These are phyloP conservation scores for Hibiscus trionum DNA, from an alignment of 345 rosid species.

Conservation along the genomic window DNA sequence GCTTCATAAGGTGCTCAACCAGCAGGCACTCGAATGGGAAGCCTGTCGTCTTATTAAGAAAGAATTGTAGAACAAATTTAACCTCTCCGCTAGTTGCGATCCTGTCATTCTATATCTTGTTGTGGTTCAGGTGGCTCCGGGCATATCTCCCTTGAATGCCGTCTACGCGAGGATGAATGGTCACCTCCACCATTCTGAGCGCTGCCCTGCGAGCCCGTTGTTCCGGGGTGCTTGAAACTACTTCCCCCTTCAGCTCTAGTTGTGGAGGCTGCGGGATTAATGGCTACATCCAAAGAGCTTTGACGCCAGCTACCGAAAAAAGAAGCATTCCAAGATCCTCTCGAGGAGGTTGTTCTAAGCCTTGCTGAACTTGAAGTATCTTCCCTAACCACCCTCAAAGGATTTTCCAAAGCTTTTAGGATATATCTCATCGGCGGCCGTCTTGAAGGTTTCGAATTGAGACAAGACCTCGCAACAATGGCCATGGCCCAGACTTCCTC, in stretches of 20 bases:
- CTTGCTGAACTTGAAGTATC: constrained; percentile 62
- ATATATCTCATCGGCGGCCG: constrained; percentile 93
- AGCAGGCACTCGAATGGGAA: constrained; percentile 33
- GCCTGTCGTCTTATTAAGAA: constrained; percentile 51
- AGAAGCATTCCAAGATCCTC: constrained; percentile 93
- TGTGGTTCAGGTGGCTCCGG: constrained; percentile 59
- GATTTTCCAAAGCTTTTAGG: constrained; percentile 89
- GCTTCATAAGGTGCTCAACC: constrained; percentile 1
- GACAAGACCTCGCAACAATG: constrained; percentile 86
- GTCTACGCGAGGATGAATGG: constrained; percentile 70
- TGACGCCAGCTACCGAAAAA: constrained; percentile 95
- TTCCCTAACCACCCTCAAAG: constrained; percentile 81
- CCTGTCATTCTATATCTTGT: constrained; percentile 44
- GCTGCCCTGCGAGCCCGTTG: constrained; percentile 78
- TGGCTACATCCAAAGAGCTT: constrained; percentile 68
- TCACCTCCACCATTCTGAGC: constrained; percentile 50
- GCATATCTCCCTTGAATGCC: constrained; percentile 76
- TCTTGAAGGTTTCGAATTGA: constrained; percentile 84
- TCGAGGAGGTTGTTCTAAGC: constrained; percentile 78
- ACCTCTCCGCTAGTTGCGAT: constrained; percentile 29
- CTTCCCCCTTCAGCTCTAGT: constrained; percentile 35
- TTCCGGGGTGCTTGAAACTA: constrained; percentile 63
- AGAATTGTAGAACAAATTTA: constrained; percentile 40
- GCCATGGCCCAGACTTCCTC: constrained; percentile 99
- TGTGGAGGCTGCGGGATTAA: constrained; percentile 29